A percentile compares a stretch with the other conserved stretches of the same genome.
phyloP scores from a whole-genome alignment of 2,329 filamentous ascomycete genomes.

The Cyphellophora attinorum region DNA sequence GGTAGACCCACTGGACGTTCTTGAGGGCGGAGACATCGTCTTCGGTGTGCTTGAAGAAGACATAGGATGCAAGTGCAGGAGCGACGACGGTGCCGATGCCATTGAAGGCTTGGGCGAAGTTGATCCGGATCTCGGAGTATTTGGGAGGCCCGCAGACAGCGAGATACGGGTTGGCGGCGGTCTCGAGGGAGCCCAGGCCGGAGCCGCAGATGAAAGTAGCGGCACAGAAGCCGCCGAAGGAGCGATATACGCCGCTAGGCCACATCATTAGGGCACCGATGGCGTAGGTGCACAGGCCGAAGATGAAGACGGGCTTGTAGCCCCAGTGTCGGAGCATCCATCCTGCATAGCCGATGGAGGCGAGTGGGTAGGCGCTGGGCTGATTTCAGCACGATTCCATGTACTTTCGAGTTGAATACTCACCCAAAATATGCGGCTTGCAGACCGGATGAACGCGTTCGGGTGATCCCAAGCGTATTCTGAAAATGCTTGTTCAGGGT shows the following conservation, averaged over 20 bases:
- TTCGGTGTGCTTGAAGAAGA: slow-evolving; percentile 59
- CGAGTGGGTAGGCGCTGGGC: slow-evolving; percentile 41
- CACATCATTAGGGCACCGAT: slow-evolving; percentile 72
- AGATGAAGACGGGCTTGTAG: slow-evolving; percentile 72
- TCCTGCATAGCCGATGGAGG: slow-evolving; percentile 42
- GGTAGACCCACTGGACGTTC: slow-evolving; percentile 69
- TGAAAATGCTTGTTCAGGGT: slow-evolving; percentile 49
- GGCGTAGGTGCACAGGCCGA: slow-evolving; percentile 60
- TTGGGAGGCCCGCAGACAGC: slow-evolving; percentile 65
- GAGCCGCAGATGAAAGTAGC: slow-evolving; percentile 62
- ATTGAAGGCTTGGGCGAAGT: slow-evolving; percentile 68
- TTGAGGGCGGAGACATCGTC: slow-evolving; percentile 48
- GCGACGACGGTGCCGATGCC: slow-evolving; percentile 64
- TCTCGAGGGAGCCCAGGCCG: slow-evolving; percentile 65
- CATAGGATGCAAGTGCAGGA: slow-evolving; percentile 61
- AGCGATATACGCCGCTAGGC: slow-evolving; percentile 64
- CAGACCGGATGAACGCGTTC: slow-evolving; percentile 50
- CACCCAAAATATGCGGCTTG: slow-evolving; percentile 55
- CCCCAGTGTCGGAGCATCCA: slow-evolving; percentile 62
- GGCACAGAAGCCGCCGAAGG: slow-evolving; percentile 63
- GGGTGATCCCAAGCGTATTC: slow-evolving; percentile 42
- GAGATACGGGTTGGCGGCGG: slow-evolving; percentile 67
- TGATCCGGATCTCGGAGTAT: slow-evolving; percentile 63
- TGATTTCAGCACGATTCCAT: neutral
- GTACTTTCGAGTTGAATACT: neutral